These are phyloP conservation scores for Peronospora farinosa DNA, from an alignment of 352 stramenopile species.

Conservation along the genomic window DNA sequence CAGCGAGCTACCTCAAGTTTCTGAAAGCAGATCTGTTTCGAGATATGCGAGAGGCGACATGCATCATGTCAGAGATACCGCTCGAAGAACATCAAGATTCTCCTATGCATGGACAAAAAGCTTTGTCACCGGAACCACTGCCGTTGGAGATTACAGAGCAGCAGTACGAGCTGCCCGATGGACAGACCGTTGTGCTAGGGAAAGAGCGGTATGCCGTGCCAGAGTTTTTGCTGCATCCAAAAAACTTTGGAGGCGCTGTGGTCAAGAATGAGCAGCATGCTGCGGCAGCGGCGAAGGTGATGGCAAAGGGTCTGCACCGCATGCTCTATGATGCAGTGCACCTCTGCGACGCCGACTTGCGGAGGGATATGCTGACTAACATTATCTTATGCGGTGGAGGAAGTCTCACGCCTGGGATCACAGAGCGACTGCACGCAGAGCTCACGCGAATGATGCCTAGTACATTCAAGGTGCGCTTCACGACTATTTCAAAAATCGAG, in stretches of 20 bases:
- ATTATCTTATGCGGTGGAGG: slow-evolving; percentile 83
- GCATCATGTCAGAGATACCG: slow-evolving; percentile 38
- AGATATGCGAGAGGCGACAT: slow-evolving; percentile 71
- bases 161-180: slow-evolving; percentile 79
- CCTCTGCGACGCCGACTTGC: slow-evolving; percentile 73
- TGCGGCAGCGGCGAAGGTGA: slow-evolving; percentile 35
- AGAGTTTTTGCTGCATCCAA: slow-evolving; percentile 72
- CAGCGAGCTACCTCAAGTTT: slow-evolving; percentile 68
- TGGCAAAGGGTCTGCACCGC: slow-evolving; percentile 57
- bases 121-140: slow-evolving; percentile 3
- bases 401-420: slow-evolving; percentile 65
- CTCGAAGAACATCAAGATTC: slow-evolving; percentile 34
- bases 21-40: slow-evolving; percentile 59
- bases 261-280: slow-evolving; percentile 47
- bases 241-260: slow-evolving; percentile 41
- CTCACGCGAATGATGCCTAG: slow-evolving; percentile 72
- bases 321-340: slow-evolving; percentile 85
- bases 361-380: slow-evolving; percentile 81
- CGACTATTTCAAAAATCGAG: slow-evolving; percentile 75
- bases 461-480: slow-evolving; percentile 85
- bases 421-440: slow-evolving; percentile 73
- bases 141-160: slow-evolving; percentile 27
- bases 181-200: slow-evolving; percentile 55
- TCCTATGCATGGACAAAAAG: slow-evolving; percentile 20
- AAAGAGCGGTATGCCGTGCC: slow-evolving; percentile 64